Base-by-base conservation (phyloP, 2,329 filamentous ascomycete genomes). In the Hypocrella siamensis region DNA sequence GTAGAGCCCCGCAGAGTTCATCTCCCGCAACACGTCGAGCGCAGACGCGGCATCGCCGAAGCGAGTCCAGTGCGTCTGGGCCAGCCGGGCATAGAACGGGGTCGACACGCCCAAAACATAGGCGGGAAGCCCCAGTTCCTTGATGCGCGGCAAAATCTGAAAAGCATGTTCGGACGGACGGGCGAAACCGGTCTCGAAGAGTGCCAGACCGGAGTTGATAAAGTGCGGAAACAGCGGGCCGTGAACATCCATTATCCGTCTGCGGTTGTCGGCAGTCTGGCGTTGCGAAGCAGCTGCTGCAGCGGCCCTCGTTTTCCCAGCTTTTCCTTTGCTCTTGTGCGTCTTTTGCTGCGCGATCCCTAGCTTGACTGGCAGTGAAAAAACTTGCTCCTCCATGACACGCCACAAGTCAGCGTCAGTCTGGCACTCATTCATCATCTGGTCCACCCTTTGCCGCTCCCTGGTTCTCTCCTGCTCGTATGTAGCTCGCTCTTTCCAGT, bases 21-120 rank as follows among this genome's bases (percentile, higher is more conserved):
- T 81, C 53, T 82, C 76, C 26, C 65, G 58, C 5, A 82, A 53
- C 2, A 78, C 48, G 4, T 61, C 55, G 31, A 73, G 52, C 17
- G 79, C 66, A 1, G 60, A 60, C 4, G 46, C 40, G 3, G 71
- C 58, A 43, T 82, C 71, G 16, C 70, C 63, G 39, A 70, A 68
- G 9, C 70, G 66, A 21, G 56, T 51, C 70, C 76, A 82, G 34
- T 72, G 59, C 16, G 76, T 63, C 11, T 60, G 52, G 17, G 82
- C 60, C 21, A 84, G 62, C 30, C 70, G 61, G 46, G 79, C 75
- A 58, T 81, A 86, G 26, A 86, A 69, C 0, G 66, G 58, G 0
- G 78, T 79, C 14, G 74, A 75, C 5, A 71, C 75, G 30, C 79
- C 80, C 1, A 88, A 64, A 6, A 82, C 73, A 45, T 78, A 82